Base-by-base conservation (phyloP, 768 basidiomycete genomes). In the Asterophora lycoperdoides region DNA sequence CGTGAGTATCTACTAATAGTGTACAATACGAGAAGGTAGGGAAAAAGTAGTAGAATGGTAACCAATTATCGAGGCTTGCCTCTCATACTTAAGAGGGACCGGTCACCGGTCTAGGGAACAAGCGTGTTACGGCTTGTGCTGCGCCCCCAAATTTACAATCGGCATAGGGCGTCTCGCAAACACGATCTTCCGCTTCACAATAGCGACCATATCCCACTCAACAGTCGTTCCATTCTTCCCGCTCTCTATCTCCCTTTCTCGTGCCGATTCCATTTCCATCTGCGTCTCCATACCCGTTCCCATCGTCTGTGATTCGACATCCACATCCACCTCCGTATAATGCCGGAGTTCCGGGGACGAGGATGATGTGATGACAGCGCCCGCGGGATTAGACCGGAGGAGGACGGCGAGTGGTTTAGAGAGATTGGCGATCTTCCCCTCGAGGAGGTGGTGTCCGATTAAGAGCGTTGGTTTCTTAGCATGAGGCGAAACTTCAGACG, bases 401-500 rank as follows among this genome's bases (percentile, higher is more conserved):
- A 96, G 74, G 35, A 96, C 79, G 2, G 88, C 94, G 23, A 90
- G 74, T 0, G 93, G 92, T 61, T 90, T 94, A 2, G 84, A 68
- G 6, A 97, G 74, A 38, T 67, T 73, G 29, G 80, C 75, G 51
- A 95, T 73, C 62, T 87, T 89, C 45, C 93, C 93, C 60, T 97
- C 94, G 4, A 97, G 80, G 26, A 93, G 73, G 59, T 96, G 92
- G 66, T 94, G 84, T 10, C 93, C 93, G 51, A 97, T 87, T 46
- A 75, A 65, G 5, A 97, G 74, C 2, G 83, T 91, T 3, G 89
- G 83, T 56, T 84, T 89, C 53, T 79, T 83, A 89, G 91, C 41
- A 49, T 46, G 34, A 8, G 39, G 19, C 32, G 38, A 39, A 19
- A n/a, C 46, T 32, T 29, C 14, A 48, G 9, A n/a, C 11, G 43